Evolutionary conservation across 176 grass and related monocot species (phyloP), one percentile per base, ranked within the genome.

Genomic region (Eleusine coracana): DNA sequence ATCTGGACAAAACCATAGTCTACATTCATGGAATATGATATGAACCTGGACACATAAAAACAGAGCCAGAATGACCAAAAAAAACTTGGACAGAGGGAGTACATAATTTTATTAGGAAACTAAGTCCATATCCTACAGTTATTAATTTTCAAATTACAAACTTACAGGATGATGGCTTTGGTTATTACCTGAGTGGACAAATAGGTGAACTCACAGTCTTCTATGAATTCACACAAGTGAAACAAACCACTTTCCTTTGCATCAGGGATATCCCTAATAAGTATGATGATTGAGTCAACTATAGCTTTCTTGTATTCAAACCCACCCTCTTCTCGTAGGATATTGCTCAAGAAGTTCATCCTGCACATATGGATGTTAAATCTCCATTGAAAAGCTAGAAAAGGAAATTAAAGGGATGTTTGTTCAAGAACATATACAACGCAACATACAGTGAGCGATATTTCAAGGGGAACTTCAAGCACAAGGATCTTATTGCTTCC

Each of bases 281-380:
- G 93, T 69, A 91, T 96, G 55, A 99, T 84, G 73, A 99, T 99
- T 25, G 97, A 96, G 88, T 99, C 97, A 71, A 99, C 91, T 73
- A 99, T 99, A 74, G 97, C 91, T 82, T 99, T 99, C 85, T 99
- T 99, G 71, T 99, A 99, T 62, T 99, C 93, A 27, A 99, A 99
- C 29, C 97, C 97, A 40, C 97, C 97, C 82, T 99, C 97, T 85
- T 99, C 97, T 42, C 97, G 88, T 61, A 99, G 86, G 86, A 99
- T 99, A 76, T 94, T 99, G 84, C 97, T 99, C 84, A 99, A 94
- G 78, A 99, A 99, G 55, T 99, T 99, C 97, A 99, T 96, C 86
- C 97, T 99, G 80, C 25, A 78, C 21, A 88, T 23, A 71, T 59
- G 23, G 55, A 68, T n/a, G 68, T 34, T 67, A 83, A 73, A 38